Base-by-base conservation (phyloP, 2,329 filamentous ascomycete species). In the Aspergillus sp. region DNA sequence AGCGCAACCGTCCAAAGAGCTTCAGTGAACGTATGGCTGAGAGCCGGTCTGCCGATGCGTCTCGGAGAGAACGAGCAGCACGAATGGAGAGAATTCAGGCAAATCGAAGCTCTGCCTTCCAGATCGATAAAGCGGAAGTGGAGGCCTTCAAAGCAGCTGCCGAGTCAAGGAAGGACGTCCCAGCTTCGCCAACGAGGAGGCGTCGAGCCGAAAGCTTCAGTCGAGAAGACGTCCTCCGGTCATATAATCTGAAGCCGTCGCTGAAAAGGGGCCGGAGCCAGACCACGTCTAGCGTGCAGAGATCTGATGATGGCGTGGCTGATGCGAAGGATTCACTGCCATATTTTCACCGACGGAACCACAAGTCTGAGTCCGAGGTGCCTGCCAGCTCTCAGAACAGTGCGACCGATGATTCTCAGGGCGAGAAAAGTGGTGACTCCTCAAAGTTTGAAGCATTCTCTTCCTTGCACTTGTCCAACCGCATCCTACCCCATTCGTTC, bases 1-100 rank as follows among this genome's bases (percentile, higher is more conserved):
- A 54, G 65, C 66, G 15, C 69, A 70, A 10, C 62, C 66, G 10
- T 66, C 61, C 15, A 73, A 88, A 86, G 68, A 83, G 86, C 57
- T 99, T 98, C 76, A 96, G 90, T 71, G 92, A 98, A 75, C 84
- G 93, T 50, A 85, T 99, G 62, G 88, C 90, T 1, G 87, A 90
- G 53, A 88, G 87, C 39, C 86, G 79, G 50, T 70, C 73, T 19
- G 67, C 69, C n/a, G 77, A 80, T 30, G 77, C 74, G 57, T 70
- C 70, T 23, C 73, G 71, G 27, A 69, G 75, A 60, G 74, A 78
- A 52, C 75, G 72, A 58, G 70, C 72, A 49, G 73, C 75, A 42
- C 75, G 71, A 50, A 72, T 72, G 44, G 74, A 78, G 54, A 70
- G 68, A 39, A 64, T 75, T 21, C 73, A 75, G 50, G 71, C 68